Conservation (phyloP, 1,284 basidiomycete genomes). For the Tetrapyrgos nigripes region DNA sequence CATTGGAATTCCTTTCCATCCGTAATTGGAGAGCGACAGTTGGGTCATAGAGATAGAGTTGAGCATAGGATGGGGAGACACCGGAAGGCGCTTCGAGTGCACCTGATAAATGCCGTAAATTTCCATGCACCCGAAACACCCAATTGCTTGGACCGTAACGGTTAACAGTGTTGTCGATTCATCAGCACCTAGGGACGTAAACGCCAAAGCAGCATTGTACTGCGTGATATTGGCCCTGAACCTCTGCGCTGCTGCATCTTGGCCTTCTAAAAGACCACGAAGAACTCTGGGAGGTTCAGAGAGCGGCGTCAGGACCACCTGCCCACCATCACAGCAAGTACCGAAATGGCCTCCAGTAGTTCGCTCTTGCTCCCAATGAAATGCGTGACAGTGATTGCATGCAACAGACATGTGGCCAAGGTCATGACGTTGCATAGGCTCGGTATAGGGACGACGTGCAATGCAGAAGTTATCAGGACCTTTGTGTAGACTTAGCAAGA, state of each 20-base stretch:
- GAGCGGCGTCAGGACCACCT: constrained; percentile 21
- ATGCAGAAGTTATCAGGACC: not conserved
- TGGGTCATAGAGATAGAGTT: constrained; percentile 47
- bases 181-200: constrained; percentile 44
- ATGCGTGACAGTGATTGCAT: constrained; percentile 27
- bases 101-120: constrained; percentile 42
- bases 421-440: not conserved
- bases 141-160: constrained; percentile 32
- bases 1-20: constrained; percentile 26
- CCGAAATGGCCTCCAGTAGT: constrained; percentile 27
- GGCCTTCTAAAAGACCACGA: constrained; percentile 21
- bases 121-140: constrained; percentile 43
- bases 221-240: constrained; percentile 36
- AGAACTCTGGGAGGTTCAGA: constrained; percentile 15
- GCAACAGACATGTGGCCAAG: constrained; percentile 21
- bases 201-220: constrained; percentile 44
- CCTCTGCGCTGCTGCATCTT: constrained; percentile 8
- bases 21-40: constrained; percentile 28
- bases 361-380: constrained; percentile 22
- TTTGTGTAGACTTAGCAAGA: too few species aligned
- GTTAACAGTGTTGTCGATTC: constrained; percentile 35
- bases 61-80: constrained; percentile 20
- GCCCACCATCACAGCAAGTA: constrained; percentile 30
- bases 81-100: constrained; percentile 32
- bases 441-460: not conserved